Conservation (phyloP, 1,139 yeast species). For the Arxiozyma heterogenica region DNA sequence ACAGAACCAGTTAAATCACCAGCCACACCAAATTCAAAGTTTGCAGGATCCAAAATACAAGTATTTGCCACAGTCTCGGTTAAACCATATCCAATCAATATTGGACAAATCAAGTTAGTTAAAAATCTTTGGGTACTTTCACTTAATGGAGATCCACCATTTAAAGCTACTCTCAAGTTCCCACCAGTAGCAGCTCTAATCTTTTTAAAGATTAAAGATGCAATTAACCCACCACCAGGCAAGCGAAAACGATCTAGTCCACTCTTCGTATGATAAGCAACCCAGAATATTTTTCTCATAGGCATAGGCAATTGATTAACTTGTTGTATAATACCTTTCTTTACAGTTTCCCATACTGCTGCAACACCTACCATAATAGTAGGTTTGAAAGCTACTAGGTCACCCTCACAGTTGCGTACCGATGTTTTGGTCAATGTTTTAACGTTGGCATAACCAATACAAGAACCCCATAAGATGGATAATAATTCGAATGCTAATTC, state of each 20-base stretch:
- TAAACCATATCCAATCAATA: constrained; percentile 92
- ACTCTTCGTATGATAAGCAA: constrained; percentile 66
- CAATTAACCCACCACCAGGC: constrained; percentile 62
- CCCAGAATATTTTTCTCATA: constrained; percentile 81
- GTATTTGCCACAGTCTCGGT: constrained; percentile 97
- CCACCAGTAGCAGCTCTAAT: constrained; percentile 96
- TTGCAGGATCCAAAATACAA: constrained; percentile 53
- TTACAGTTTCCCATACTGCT: constrained; percentile 94
- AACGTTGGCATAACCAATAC: constrained; percentile 85
- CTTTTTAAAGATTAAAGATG: constrained; percentile 71
- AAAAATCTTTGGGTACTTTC: constrained; percentile 76
- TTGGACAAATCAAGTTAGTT: constrained; percentile 68
- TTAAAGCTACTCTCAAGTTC: constrained; percentile 56
- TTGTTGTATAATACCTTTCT: constrained; percentile 82
- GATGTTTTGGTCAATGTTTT: constrained; percentile 83
- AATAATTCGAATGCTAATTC: constrained; percentile 82
- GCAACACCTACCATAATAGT: constrained; percentile 98
- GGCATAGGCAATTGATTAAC: constrained; percentile 56
- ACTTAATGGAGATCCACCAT: constrained; percentile 94
- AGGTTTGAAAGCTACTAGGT: constrained; percentile 79
- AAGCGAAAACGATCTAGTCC: constrained; percentile 52
- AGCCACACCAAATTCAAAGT: constrained; percentile 63
- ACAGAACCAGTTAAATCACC: constrained; percentile 84
- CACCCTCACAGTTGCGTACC: constrained; percentile 79
- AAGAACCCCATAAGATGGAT: constrained; percentile 81